Conservation (phyloP, 192 early-diverging fungal genomes). For the Coemansia aciculifera region DNA sequence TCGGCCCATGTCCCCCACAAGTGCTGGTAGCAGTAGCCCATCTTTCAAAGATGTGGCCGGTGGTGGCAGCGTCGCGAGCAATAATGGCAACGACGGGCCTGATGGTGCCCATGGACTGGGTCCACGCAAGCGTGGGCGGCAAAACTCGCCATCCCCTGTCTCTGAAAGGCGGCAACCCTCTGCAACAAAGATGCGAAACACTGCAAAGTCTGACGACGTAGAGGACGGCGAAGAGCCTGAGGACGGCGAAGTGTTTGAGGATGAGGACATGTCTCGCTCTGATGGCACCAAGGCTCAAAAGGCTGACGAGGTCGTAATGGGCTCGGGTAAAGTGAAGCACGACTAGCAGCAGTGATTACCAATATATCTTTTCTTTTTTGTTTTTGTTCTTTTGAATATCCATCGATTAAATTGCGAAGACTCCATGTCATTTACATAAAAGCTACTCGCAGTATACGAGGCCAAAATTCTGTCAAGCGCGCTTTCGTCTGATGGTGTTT, state of each 20-base stretch:
- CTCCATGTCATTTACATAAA: neutral
- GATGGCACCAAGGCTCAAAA: constrained; percentile 33
- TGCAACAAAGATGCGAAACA: neutral
- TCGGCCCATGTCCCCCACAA: neutral
- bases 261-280: constrained; percentile 28
- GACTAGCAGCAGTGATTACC: constrained; percentile 11
- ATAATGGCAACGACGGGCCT: constrained; percentile 7
- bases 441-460: neutral
- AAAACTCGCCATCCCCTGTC: constrained; percentile 23
- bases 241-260: constrained; percentile 52
- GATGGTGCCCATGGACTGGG: constrained; percentile 19
- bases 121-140: constrained; percentile 45
- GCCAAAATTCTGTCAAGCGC: neutral
- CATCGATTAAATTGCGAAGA: neutral
- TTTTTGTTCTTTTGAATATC: neutral
- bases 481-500: constrained; percentile 46
- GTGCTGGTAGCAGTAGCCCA: constrained; percentile 4
- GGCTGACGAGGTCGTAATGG: constrained; percentile 51
- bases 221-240: constrained; percentile 48
- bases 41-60: neutral
- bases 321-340: constrained; percentile 40
- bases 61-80: neutral
- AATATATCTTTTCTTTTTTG: neutral
- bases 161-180: constrained; percentile 13
- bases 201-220: constrained; percentile 16